Conservation (phyloP, 139 green algal genomes). For the Deuterostichococcus epilithicus region DNA sequence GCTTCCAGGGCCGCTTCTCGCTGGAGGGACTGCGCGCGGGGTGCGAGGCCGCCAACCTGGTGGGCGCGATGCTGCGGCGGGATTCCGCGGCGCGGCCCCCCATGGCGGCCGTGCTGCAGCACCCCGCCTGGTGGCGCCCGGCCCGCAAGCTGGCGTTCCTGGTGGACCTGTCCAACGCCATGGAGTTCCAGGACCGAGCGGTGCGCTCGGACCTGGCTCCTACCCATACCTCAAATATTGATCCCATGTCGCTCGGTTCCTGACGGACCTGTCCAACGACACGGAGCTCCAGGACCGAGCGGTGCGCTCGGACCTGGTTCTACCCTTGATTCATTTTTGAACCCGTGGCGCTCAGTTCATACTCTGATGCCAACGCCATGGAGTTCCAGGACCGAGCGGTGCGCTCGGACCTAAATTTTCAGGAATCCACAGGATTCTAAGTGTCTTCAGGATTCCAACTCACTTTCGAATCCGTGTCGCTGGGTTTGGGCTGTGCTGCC, state of each 20-base stretch:
- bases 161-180: slow-evolving; percentile 68
- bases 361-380: slow-evolving; percentile 25
- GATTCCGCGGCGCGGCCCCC: slow-evolving; percentile 40
- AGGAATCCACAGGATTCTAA: too few species aligned
- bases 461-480: too few species aligned
- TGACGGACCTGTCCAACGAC: slow-evolving; percentile 76
- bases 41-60: neutral
- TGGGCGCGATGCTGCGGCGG: neutral
- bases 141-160: slow-evolving; percentile 85
- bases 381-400: slow-evolving; percentile 83
- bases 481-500: too few species aligned
- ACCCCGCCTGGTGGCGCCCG: slow-evolving; percentile 89
- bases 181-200: slow-evolving; percentile 88
- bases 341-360: too few species aligned
- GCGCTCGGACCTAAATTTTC: too few species aligned
- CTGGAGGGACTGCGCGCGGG: slow-evolving; percentile 10
- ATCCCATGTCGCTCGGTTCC: too few species aligned
- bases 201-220: slow-evolving; percentile 3
- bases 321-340: too few species aligned
- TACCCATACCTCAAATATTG: too few species aligned
- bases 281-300: slow-evolving; percentile 88
- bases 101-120: slow-evolving; percentile 62
- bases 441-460: too few species aligned
- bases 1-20: slow-evolving; percentile 8
- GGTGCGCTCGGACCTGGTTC: slow-evolving; percentile 4